These are phyloP conservation scores for Mikania micrantha DNA, from an alignment of 129 eudicot species.

Conservation along the genomic window DNA sequence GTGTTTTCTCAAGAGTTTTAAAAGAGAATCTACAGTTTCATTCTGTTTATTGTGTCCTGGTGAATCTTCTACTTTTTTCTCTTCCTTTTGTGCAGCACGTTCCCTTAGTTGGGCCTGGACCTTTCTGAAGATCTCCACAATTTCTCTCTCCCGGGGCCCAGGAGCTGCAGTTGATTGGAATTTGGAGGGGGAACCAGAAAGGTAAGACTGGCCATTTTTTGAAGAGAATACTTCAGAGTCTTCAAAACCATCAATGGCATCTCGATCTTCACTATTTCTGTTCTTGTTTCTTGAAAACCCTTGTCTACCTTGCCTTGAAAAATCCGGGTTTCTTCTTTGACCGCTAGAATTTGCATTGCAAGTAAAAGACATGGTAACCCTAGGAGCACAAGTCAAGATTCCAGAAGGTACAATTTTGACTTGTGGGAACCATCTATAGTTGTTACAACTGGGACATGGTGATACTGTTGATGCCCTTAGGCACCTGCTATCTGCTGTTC, in stretches of 20 bases:
- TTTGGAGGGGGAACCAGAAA: slow-evolving; percentile 36
- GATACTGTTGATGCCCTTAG: slow-evolving; percentile 33
- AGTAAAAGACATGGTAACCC: slow-evolving; percentile 27
- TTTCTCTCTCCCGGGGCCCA: slow-evolving; percentile 74
- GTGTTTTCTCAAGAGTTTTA: slow-evolving; percentile 70
- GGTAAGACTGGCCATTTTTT: slow-evolving; percentile 52
- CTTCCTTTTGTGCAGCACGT: slow-evolving; percentile 63
- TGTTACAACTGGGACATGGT: slow-evolving; percentile 42
- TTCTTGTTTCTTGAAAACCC: slow-evolving; percentile 44
- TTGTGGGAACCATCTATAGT: slow-evolving; percentile 25
- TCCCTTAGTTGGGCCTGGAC: slow-evolving; percentile 85
- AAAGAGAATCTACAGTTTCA: slow-evolving; percentile 73
- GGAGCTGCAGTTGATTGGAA: slow-evolving; percentile 59
- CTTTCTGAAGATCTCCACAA: slow-evolving; percentile 68
- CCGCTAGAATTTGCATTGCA: slow-evolving; percentile 67
- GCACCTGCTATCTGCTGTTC: slow-evolving; percentile 49
- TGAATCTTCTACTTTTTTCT: slow-evolving; percentile 52
- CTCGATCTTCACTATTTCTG: slow-evolving; percentile 48
- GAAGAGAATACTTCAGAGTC: slow-evolving; percentile 57
- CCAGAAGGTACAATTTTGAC: slow-evolving; percentile 28
- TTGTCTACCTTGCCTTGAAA: slow-evolving; percentile 56
- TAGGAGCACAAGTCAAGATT: slow-evolving; percentile 22
- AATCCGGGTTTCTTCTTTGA: slow-evolving; percentile 75
- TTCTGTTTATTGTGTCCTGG: slow-evolving; percentile 58
- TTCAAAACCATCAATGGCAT: slow-evolving; percentile 50